phyloP scores from a whole-genome alignment of 2,329 filamentous ascomycete species.

The Arthrinium phaeospermum region DNA sequence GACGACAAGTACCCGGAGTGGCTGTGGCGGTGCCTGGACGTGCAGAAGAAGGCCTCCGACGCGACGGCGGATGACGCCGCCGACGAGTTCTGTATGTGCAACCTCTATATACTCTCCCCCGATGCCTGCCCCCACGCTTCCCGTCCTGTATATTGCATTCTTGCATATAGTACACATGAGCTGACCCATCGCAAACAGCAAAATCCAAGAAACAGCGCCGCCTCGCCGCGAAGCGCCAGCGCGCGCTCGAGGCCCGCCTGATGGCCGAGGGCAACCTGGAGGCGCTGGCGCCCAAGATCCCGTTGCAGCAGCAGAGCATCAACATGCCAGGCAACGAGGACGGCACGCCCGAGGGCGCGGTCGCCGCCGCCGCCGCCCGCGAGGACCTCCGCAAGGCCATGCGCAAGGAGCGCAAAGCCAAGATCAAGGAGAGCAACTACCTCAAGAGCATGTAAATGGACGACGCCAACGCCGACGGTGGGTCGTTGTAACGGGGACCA shows the following conservation, averaged over 20 bases:
- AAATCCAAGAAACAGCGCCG: slow-evolving; percentile 85
- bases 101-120: neutral
- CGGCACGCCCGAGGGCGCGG: slow-evolving; percentile 49
- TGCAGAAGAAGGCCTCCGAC: slow-evolving; percentile 58
- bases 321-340: slow-evolving; percentile 66
- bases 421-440: slow-evolving; percentile 87
- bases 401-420: slow-evolving; percentile 74
- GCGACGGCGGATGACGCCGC: slow-evolving; percentile 62
- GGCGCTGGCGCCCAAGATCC: slow-evolving; percentile 70
- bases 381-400: slow-evolving; percentile 71
- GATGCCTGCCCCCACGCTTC: neutral
- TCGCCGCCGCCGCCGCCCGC: slow-evolving; percentile 57
- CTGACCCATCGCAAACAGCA: slow-evolving; percentile 51
- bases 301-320: slow-evolving; percentile 77
- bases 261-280: slow-evolving; percentile 70
- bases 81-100: slow-evolving; percentile 78
- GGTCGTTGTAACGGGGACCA: neutral
- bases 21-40: slow-evolving; percentile 76
- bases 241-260: slow-evolving; percentile 61
- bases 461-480: neutral
- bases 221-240: slow-evolving; percentile 69
- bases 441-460: slow-evolving; percentile 73
- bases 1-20: slow-evolving; percentile 81
- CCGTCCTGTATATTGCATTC: neutral
- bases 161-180: neutral